Conservation (phyloP, 305 asterid species). For the Solanum hybrid region DNA sequence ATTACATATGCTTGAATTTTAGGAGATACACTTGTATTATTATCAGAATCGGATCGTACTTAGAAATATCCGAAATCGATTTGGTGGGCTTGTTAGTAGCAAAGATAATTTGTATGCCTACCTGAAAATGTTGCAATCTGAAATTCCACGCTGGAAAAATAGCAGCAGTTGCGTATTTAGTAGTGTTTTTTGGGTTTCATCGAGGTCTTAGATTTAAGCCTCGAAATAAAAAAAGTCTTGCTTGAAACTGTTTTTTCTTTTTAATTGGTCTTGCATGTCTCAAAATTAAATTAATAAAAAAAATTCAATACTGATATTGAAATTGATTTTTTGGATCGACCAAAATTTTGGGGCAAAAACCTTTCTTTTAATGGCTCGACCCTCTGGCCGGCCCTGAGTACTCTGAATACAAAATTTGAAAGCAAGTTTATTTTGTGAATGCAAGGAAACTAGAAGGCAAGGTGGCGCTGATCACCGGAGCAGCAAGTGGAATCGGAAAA, state of each 20-base stretch:
- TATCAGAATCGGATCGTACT: too few relatives aligned
- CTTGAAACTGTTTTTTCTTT: background rate
- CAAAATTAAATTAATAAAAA: background rate
- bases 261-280: background rate
- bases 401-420: background rate
- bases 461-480: conserved; percentile 76
- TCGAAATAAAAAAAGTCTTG: background rate
- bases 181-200: background rate
- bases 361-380: background rate
- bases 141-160: background rate
- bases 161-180: background rate
- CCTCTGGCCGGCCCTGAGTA: background rate
- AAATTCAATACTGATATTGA: background rate
- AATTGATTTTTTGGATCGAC: background rate
- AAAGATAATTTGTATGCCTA: background rate
- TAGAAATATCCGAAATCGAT: background rate
- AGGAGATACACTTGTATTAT: background rate
- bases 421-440: background rate
- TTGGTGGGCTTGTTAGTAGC: background rate
- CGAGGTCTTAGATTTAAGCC: background rate
- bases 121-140: background rate
- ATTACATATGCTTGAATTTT: background rate
- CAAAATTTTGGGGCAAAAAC: background rate
- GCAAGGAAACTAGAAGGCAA: conserved; percentile 65
- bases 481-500: conserved; percentile 75